Evolutionary conservation across 2,329 filamentous ascomycete species (phyloP), one percentile per base, ranked within the genome.

Genomic region (Diplocarpon rosae): DNA sequence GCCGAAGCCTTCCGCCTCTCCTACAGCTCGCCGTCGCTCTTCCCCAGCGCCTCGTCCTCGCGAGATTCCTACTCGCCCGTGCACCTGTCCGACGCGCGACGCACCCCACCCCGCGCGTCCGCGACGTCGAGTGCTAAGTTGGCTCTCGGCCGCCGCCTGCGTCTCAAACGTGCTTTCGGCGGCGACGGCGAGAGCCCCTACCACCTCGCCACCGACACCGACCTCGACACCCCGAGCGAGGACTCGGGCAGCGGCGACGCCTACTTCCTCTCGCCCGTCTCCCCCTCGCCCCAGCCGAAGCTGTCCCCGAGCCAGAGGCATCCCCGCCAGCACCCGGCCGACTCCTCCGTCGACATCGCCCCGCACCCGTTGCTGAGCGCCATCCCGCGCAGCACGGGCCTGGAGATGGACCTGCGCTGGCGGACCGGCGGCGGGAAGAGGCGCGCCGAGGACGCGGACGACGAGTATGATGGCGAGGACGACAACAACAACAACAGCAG

Each of bases 361-460:
- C 47, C 65, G 2, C 67, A 65, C 45, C 68, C 68, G 4, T 63
- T 65, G 54, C 61, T 71, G 7, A 70, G 65, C 47, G 68, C 68
- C 11, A 64, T 71, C 27, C 69, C 69, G 5, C 62, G 67, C 15
- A 65, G 65, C 15, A 50, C 49, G 1, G 51, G 52, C 7, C 20
- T 51, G n/a, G 42, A 43, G 12, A 46, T 50, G 39, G 36, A 14
- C 27, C 14, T 17, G 20, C 29, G 27, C 13, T 46, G 24, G 24
- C 32, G 38, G 20, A 11, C 31, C 27, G 33, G 30, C 30, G 30
- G 11, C 30, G 30, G 30, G 12, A 57, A 58, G 45, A 43, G 52
- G 24, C 24, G 49, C 8, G 48, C 42, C 5, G 55, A 56, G 2
- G 53, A 57, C 38, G 48, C 47, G 1, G 55, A 59, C 39, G 56